These are phyloP conservation scores for Tylopilus felleus DNA, from an alignment of 768 basidiomycete genomes.

Conservation along the genomic window DNA sequence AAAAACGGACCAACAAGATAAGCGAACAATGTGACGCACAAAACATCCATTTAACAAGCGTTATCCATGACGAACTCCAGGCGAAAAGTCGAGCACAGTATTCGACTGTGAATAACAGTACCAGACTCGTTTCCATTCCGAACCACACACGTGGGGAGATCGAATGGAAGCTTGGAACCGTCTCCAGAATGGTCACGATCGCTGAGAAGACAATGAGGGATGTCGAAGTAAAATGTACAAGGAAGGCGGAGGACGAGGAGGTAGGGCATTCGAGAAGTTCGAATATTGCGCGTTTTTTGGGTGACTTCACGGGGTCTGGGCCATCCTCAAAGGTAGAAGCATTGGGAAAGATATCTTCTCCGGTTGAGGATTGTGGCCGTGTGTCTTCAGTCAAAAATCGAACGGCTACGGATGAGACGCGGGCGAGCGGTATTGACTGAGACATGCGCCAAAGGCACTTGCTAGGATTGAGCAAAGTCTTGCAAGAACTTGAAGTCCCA, in stretches of 20 bases:
- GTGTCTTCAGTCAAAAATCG: conserved; percentile 46
- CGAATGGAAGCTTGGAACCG: conserved; percentile 71
- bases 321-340: conserved; percentile 34
- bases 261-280: conserved; percentile 78
- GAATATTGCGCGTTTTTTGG: conserved; percentile 65
- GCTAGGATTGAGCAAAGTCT: background rate
- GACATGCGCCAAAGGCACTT: conserved; percentile 20
- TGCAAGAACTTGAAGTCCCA: background rate
- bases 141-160: conserved; percentile 76
- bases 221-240: conserved; percentile 69
- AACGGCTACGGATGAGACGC: conserved; percentile 24
- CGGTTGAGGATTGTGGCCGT: conserved; percentile 30
- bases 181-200: conserved; percentile 73
- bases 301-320: conserved; percentile 28
- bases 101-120: conserved; percentile 84
- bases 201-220: conserved; percentile 72
- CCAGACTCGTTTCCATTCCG: conserved; percentile 80
- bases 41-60: conserved; percentile 60
- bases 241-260: conserved; percentile 71
- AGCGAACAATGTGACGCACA: conserved; percentile 43
- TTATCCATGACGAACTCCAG: conserved; percentile 67
- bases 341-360: conserved; percentile 40
- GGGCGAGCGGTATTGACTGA: conserved; percentile 30
- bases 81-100: conserved; percentile 70
- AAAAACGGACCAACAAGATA: background rate